Conservation (phyloP, 1,284 basidiomycete genomes). For the Sporisorium graminicola region DNA sequence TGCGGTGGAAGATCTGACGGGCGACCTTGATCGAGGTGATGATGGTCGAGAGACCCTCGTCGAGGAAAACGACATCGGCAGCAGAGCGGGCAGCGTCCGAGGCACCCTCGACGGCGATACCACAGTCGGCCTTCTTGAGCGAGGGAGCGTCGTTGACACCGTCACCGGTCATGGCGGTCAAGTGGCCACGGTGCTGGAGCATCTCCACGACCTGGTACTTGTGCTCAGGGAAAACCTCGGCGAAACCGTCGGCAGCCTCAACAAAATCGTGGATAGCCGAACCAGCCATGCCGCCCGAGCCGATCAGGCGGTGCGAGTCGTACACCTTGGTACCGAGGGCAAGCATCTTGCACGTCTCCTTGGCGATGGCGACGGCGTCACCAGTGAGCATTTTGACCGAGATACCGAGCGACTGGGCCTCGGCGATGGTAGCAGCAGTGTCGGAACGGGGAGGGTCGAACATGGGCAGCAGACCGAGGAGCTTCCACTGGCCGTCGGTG, state of each 20-base stretch:
- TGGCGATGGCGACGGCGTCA: conserved; percentile 75
- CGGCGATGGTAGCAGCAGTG: conserved; percentile 74
- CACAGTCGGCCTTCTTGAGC: conserved; percentile 73
- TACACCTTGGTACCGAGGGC: conserved; percentile 74
- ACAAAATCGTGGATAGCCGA: conserved; percentile 74
- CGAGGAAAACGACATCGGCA: conserved; percentile 74
- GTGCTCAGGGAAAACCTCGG: conserved; percentile 76
- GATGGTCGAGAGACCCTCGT: conserved; percentile 72
- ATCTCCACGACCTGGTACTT: conserved; percentile 74
- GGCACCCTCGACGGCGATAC: conserved; percentile 74
- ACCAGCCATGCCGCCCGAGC: conserved; percentile 73
- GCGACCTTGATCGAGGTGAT: conserved; percentile 76
- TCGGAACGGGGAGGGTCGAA: conserved; percentile 74
- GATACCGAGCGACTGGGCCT: conserved; percentile 74
- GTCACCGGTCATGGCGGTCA: conserved; percentile 74
- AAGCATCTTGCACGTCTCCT: conserved; percentile 74
- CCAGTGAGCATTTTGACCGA: conserved; percentile 76
- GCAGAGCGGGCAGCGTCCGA: conserved; percentile 73
- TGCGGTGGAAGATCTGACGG: conserved; percentile 75
- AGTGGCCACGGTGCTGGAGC: conserved; percentile 74
- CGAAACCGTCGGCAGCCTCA: conserved; percentile 75
- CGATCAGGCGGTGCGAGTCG: conserved; percentile 74
- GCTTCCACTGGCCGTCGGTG: conserved; percentile 73
- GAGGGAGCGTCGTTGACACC: conserved; percentile 72
- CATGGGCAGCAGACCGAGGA: conserved; percentile 73